Conservation (phyloP, 805 yeast species). For the Wickerhamomyces queroliae region DNA sequence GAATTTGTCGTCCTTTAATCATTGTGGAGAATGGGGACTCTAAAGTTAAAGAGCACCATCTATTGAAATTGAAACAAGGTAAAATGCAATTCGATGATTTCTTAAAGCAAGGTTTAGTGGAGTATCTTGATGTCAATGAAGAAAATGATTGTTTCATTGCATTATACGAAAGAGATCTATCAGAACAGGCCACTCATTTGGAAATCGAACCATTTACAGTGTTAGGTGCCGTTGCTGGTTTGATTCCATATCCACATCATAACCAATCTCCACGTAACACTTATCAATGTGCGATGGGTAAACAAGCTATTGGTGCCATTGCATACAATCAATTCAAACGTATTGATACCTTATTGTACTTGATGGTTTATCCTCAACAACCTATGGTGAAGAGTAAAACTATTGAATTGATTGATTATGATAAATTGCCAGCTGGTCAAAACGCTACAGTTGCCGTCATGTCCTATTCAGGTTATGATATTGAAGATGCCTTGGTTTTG, state of each 20-base stretch:
- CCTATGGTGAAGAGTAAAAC: constrained; percentile 99
- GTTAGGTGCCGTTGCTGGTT: constrained; percentile 88
- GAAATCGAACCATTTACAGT: constrained; percentile 95
- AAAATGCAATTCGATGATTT: constrained; percentile 89
- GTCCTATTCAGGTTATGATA: constrained; percentile 99
- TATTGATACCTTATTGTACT: constrained; percentile 86
- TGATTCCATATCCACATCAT: constrained; percentile 90
- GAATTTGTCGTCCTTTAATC: constrained; percentile 94
- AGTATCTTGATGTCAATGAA: constrained; percentile 94
- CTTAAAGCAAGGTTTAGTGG: constrained; percentile 79
- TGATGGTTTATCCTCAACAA: constrained; percentile 99
- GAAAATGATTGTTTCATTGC: constrained; percentile 95
- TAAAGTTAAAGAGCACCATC: constrained; percentile 66
- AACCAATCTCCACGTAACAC: constrained; percentile 91
- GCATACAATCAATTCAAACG: constrained; percentile 95
- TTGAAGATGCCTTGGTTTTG: constrained; percentile 95
- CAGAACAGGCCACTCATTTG: constrained; percentile 67
- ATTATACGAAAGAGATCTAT: constrained; percentile 66
- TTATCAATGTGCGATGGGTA: constrained; percentile 95
- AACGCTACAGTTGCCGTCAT: constrained; percentile 98
- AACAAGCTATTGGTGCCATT: constrained; percentile 99
- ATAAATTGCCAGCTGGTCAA: constrained; percentile 97
- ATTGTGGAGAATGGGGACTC: constrained; percentile 73
- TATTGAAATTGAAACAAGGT: constrained; percentile 56
- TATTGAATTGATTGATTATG: constrained; percentile 91